phyloP scores from a whole-genome alignment of 2,329 filamentous ascomycete species.

The Pyrenochaeta sp. region DNA sequence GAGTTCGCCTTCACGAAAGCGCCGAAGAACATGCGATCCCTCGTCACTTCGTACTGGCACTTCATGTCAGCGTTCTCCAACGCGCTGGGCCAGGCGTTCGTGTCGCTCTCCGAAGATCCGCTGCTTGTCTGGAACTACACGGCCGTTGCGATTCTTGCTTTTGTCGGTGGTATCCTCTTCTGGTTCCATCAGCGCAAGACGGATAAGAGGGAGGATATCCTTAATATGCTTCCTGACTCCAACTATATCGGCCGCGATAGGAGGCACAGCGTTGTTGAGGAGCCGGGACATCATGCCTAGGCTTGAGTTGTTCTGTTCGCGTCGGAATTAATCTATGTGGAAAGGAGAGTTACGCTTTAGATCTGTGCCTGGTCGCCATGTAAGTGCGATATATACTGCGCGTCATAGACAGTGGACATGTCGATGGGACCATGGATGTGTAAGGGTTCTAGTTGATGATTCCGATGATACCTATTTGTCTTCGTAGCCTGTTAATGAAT shows the following conservation, averaged over 20 bases:
- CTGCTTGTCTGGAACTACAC: conserved; percentile 77
- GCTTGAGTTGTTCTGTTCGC: not conserved
- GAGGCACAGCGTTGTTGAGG: conserved; percentile 36
- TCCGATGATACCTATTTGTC: conserved; percentile 8
- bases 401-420: no score
- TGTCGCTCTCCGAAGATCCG: conserved; percentile 69
- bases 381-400: not conserved
- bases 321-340: not conserved
- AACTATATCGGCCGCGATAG: conserved; percentile 44
- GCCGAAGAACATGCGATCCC: conserved; percentile 79
- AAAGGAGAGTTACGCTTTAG: not conserved
- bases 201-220: conserved; percentile 72
- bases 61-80: conserved; percentile 75
- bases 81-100: conserved; percentile 75
- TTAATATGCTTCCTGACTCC: conserved; percentile 66
- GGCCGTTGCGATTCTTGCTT: conserved; percentile 68
- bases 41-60: conserved; percentile 74
- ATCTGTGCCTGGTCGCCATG: not conserved
- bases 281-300: conserved; percentile 22
- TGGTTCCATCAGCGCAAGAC: conserved; percentile 73
- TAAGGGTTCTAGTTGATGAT: not conserved
- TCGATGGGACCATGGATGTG: not conserved
- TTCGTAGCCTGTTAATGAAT: not conserved
- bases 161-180: conserved; percentile 69
- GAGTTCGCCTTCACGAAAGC: conserved; percentile 83